Base-by-base conservation (phyloP, 1,284 basidiomycete species). In the Cryptococcus depauperatus region DNA sequence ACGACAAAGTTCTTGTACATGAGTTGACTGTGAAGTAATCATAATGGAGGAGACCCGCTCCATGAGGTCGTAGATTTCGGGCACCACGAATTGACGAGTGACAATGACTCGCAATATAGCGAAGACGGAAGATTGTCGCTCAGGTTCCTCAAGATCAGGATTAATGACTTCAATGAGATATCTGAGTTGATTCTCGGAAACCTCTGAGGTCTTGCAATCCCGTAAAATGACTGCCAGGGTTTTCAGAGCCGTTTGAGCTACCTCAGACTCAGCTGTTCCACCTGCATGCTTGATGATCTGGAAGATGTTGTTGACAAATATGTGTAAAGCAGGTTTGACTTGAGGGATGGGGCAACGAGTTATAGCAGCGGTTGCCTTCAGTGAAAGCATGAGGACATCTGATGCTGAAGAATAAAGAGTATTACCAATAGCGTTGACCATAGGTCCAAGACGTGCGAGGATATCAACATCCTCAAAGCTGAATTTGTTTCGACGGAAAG, bases 61-160 rank as follows among this genome's bases (percentile, higher is more conserved):
- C 92, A 98, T 97, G 33, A 95, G 74, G 66, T 98, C 92, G 75
- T 99, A 98, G 42, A 99, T 84, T 69, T 98, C 95, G 1, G 89
- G 87, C 1, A 95, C 88, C 35, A 97, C 83, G 52, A 98, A 87
- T 59, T 85, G 86, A 26, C 92, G 82, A 4, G 83, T 76, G 16
- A 98, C 83, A 56, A 98, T 88, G 9, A 91, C 85, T n/a, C 90
- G 82, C 14, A 99, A 79, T 56, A 98, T 79, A 0, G 84, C 76
- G 67, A 99, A 98, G 11, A 92, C 83, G 11, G 87, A 78, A 2
- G 77, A 78, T 69, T 98, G 95, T 6, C 88, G 82, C n/a, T 76
- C 75, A 1, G 85, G 82, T 45, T 98, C 95, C 68, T 98, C 92
- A n/a, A 99, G 72, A 61, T 98, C 92, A 0, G 93, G 91, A 0